Evolutionary conservation across 208 protist species (phyloP), one percentile per base, ranked within the genome.

Genomic region (Phytomonas serpens): DNA sequence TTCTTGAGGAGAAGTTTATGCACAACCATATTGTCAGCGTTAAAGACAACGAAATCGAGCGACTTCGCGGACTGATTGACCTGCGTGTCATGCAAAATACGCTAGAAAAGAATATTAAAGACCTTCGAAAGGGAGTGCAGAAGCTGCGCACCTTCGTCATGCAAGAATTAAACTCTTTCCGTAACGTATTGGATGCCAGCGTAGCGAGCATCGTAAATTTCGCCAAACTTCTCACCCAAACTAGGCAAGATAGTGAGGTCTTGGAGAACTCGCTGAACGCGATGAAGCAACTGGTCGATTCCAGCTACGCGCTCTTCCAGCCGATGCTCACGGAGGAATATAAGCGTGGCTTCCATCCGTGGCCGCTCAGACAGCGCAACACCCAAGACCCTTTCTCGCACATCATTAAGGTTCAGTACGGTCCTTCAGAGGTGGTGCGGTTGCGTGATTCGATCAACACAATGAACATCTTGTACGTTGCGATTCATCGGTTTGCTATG

Each of bases 291-390:
- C 34, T 92, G 16, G 82, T 96, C 64, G 82, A 80, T 31, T 90
- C 88, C 14, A 87, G 82, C 38, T 76, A 64, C 37, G 74, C 80
- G 29, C 76, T 96, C 40, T 68, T 96, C 33, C 11, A 85, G 7
- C 91, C 91, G 23, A 96, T 96, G 91, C 72, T 94, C 33, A 88
- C 87, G 27, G 80, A 34, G 36, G 88, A 93, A 73, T 96, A 96
- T 78, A 75, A 68, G 27, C 83, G 80, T 51, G 91, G 91, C 51
- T 96, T 94, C 69, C 91, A 96, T 75, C 91, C 91, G 11, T 96
- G 88, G 89, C 88, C 91, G 37, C 62, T 93, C 31, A 91, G 89
- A 72, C 69, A 91, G 74, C 91, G 91, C 73, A 96, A 96, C 82
- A 90, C 77, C 4, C 73, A 77, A 37, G 91, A 96, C 64, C 91